phyloP scores from a whole-genome alignment of 345 rosid species.

The Lepidium africanum region DNA sequence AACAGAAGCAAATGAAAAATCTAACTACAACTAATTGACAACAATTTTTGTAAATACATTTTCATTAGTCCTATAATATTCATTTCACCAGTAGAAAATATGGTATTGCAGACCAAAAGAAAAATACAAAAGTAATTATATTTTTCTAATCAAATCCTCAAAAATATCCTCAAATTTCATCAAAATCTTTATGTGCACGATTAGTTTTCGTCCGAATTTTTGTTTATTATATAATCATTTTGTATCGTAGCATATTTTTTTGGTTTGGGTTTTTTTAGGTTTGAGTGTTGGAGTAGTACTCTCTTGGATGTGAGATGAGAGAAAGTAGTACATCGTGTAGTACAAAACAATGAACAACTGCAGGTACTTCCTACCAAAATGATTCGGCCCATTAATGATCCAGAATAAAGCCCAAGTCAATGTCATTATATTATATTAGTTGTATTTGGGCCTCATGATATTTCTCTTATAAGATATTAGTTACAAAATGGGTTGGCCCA shows the following conservation, averaged over 20 bases:
- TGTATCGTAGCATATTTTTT: not conserved
- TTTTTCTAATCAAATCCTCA: not conserved
- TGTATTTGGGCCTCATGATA: not conserved
- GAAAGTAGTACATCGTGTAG: conserved; percentile 25
- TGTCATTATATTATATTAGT: not conserved
- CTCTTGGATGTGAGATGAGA: conserved; percentile 2
- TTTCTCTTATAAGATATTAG: too few species aligned
- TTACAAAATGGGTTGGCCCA: too few species aligned
- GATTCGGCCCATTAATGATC: not conserved
- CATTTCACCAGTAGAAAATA: too few species aligned
- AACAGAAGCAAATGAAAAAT: too few species aligned
- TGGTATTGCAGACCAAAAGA: too few species aligned
- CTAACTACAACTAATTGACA: too few species aligned
- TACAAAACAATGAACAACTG: conserved; percentile 9
- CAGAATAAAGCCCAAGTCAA: not conserved
- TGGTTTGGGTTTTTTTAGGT: conserved; percentile 1
- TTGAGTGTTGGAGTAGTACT: conserved; percentile 23
- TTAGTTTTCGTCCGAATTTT: not conserved
- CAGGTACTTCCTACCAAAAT: not conserved
- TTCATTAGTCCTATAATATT: too few species aligned
- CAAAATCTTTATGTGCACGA: not conserved
- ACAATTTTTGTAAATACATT: too few species aligned
- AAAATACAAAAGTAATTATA: too few species aligned
- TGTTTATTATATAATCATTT: not conserved
- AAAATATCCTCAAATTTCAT: too few species aligned